These are phyloP conservation scores for Penicillium sp. DNA, from an alignment of 2,329 filamentous ascomycete species.

Conservation along the genomic window DNA sequence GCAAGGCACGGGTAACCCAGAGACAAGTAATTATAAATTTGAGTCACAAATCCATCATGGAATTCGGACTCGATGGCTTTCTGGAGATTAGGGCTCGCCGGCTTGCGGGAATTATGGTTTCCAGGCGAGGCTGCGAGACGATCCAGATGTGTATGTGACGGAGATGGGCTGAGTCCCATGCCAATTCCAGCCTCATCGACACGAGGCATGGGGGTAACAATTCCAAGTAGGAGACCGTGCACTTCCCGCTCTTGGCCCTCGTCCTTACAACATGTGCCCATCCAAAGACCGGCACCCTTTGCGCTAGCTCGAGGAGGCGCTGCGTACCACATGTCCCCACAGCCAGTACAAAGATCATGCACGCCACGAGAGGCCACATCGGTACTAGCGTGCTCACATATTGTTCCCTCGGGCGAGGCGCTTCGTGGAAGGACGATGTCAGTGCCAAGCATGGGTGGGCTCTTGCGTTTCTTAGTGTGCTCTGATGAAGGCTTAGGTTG, in stretches of 20 bases:
- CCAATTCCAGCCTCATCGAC: conserved; percentile 11
- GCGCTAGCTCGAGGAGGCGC: conserved; percentile 55
- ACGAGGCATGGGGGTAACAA: conserved; percentile 27
- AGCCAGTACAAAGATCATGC: conserved; percentile 52
- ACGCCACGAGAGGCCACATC: conserved; percentile 52
- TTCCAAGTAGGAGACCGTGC: conserved; percentile 20
- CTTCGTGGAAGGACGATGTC: conserved; percentile 80
- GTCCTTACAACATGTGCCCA: conserved; percentile 41
- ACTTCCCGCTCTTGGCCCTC: conserved; percentile 13
- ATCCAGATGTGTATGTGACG: background rate
- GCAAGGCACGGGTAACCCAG: conserved; percentile 87
- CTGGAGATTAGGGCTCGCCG: conserved; percentile 28
- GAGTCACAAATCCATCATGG: conserved; percentile 79
- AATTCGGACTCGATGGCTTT: conserved; percentile 64
- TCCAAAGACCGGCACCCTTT: conserved; percentile 40
- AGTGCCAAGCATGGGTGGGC: conserved; percentile 82
- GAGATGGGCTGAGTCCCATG: conserved; percentile 3
- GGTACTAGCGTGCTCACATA: conserved; percentile 73
- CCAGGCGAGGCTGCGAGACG: conserved; percentile 2
- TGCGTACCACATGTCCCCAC: conserved; percentile 71
- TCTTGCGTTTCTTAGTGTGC: conserved; percentile 58
- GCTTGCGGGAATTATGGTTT: conserved; percentile 1
- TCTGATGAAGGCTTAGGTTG: conserved; percentile 39
- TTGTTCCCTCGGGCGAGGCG: conserved; percentile 76
- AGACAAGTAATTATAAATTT: conserved; percentile 96